Evolutionary conservation across 2,329 filamentous ascomycete genomes (phyloP), one percentile per base, ranked within the genome.

Genomic region (Venturia carpophila): DNA sequence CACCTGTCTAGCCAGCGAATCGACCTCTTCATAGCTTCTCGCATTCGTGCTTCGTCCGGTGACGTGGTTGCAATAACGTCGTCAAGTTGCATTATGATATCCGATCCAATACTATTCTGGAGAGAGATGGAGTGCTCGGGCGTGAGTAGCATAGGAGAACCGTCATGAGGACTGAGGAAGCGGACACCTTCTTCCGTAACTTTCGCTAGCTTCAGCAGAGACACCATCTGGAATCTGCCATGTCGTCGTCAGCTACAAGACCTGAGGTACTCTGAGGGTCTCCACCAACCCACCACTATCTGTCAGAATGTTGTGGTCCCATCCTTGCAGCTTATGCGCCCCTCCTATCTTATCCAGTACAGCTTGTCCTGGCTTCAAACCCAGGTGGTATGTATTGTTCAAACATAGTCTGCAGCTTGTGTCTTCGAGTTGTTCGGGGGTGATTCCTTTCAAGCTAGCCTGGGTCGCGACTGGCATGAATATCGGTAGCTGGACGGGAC

Each of bases 401-500:
- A 99, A 80, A 75, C 94, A 99, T 52, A 99, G 79, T 66, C 90
- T 86, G 73, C 95, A 99, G 55, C 90, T 87, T 0, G 92, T 95
- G 64, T 91, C 87, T 71, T 94, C 92, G 2, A 99, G 82, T 73
- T 99, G 94, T 69, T 93, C 88, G 1, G 93, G 92, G 0, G 94
- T 97, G 65, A 99, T 72, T 55, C 94, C 94, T 75, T 99, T 99
- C 47, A 99, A 82, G 0, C 93, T 96, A 0, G 91, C 94, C 77
- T 99, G 94, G 0, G 94, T 99, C 39, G 94, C 94, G 55, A 99
- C 94, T 19, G 94, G 94, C 94, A 99, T 99, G 77, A 99, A 99
- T 66, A 97, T 87, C 9, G 95, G 94, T 39, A 97, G 84, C 71
- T 89, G 85, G 34, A 99, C 92, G 1, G 88, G 83, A 66, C 94